Evolutionary conservation across 2,329 filamentous ascomycete species (phyloP).

Genomic region (Periglandula ipomoeae): DNA sequence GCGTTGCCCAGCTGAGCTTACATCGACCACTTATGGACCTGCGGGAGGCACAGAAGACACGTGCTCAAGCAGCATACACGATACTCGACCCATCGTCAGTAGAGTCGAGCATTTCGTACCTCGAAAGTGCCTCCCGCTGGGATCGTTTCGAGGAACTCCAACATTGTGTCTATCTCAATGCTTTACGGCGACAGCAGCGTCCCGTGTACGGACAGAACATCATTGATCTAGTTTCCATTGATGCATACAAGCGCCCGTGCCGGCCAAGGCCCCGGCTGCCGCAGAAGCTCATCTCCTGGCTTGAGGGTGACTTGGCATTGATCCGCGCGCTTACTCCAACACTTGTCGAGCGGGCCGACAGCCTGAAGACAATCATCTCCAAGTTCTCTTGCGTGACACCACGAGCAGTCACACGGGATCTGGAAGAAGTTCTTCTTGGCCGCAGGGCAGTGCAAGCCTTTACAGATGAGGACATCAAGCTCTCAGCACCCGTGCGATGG

Average conservation of each 20-base stretch:
- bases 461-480: constrained; percentile 44
- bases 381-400: constrained; percentile 93
- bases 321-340: constrained; percentile 64
- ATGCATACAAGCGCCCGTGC: constrained; percentile 47
- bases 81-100: constrained; percentile 57
- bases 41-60: constrained; percentile 58
- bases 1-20: constrained; percentile 58
- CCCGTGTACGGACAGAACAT: constrained; percentile 75
- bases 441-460: constrained; percentile 48
- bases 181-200: constrained; percentile 66
- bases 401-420: constrained; percentile 71
- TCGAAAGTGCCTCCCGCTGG: constrained; percentile 64
- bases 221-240: constrained; percentile 64
- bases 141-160: constrained; percentile 69
- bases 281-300: constrained; percentile 61
- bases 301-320: constrained; percentile 57
- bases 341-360: constrained; percentile 61
- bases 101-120: constrained; percentile 58
- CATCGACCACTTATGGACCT: constrained; percentile 61
- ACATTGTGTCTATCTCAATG: constrained; percentile 72
- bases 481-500: constrained; percentile 47
- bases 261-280: constrained; percentile 52
- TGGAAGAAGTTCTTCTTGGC: constrained; percentile 60
- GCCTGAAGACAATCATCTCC: constrained; percentile 65
- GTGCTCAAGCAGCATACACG: constrained; percentile 46